Base-by-base conservation (phyloP, 2,329 filamentous ascomycete genomes). In the Stagonosporopsis vannaccii region DNA sequence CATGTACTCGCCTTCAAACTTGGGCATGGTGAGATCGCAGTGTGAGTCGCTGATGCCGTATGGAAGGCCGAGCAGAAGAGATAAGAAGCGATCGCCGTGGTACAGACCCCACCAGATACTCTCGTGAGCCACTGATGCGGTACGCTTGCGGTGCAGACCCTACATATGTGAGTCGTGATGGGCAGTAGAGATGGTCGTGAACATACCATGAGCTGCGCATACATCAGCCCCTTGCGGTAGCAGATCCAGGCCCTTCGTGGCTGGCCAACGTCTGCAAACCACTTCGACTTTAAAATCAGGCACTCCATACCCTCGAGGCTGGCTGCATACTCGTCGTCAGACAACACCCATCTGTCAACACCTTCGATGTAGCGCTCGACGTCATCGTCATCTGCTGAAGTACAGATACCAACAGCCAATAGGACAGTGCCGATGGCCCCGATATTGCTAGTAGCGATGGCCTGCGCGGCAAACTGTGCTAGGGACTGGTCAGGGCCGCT, bases 201-300 rank as follows among this genome's bases (percentile, higher is more conserved):
- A 60, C 74, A 79, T 76, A 59, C 83, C 81, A 84, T 79, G 1
- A 86, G 71, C 56, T 85, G 78, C 6, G 79, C 79, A 55, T 81
- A 80, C 62, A 81, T 81, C 35, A 86, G 73, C 3, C 79, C 84
- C 36, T 80, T 78, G 12, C 84, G 79, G 36, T 77, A 77, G 8
- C 78, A 69, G 5, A 84, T 72, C 85, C 84, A 87, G 1, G 82
- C 80, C 59, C 81, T 78, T 32, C 82, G 79, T 11, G 85, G 83
- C 37, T 81, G 80, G 2, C 84, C 85, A 58, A 84, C 80, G 53
- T 85, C 82, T 47, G 84, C 73, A 58, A 83, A 81, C 58, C 82
- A 79, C 63, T 85, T 85, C 12, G 78, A 75, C 36, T 81, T 75
- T 12, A 87, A 66, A 44, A 81, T 72, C 37, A 83, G 75, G 45